phyloP scores from a whole-genome alignment of 805 yeast genomes.

The Diddensiella santjacobensis region DNA sequence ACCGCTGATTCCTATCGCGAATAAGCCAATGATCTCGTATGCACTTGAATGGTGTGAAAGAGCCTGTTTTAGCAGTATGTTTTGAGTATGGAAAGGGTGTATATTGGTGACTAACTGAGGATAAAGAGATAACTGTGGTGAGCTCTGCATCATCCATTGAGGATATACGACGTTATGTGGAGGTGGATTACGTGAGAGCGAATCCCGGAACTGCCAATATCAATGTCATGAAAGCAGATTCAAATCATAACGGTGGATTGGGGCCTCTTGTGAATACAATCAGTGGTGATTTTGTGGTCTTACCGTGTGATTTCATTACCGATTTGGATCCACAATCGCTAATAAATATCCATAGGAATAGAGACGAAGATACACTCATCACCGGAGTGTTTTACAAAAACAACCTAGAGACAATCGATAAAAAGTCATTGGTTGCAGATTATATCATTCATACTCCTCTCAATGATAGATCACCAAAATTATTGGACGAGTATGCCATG shows the following conservation, averaged over 20 bases:
- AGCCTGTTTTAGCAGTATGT: slow-evolving; percentile 61
- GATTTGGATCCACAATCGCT: slow-evolving; percentile 87
- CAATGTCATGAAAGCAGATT: slow-evolving; percentile 16
- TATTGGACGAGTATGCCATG: slow-evolving; percentile 70
- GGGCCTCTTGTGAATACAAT: slow-evolving; percentile 13
- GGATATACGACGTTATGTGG: slow-evolving; percentile 48
- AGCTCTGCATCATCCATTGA: slow-evolving; percentile 46
- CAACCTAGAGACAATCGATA: slow-evolving; percentile 70
- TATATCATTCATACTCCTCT: slow-evolving; percentile 46
- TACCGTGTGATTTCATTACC: slow-evolving; percentile 93
- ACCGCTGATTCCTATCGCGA: slow-evolving; percentile 86
- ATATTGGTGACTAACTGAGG: neutral
- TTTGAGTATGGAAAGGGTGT: neutral
- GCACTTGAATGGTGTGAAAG: slow-evolving; percentile 90
- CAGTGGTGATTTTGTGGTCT: slow-evolving; percentile 59
- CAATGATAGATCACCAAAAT: slow-evolving; percentile 34
- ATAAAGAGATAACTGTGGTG: slow-evolving; percentile 53
- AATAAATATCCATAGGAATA: slow-evolving; percentile 76
- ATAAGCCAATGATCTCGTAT: slow-evolving; percentile 81
- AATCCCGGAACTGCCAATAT: slow-evolving; percentile 4
- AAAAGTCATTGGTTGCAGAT: slow-evolving; percentile 63
- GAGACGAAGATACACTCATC: slow-evolving; percentile 66
- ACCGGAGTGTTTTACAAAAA: slow-evolving; percentile 69
- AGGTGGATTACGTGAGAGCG: slow-evolving; percentile 34
- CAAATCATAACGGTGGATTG: slow-evolving; percentile 22